Evolutionary conservation across 2,329 filamentous ascomycete genomes (phyloP).

Genomic region (Talaromyces rugulosus): DNA sequence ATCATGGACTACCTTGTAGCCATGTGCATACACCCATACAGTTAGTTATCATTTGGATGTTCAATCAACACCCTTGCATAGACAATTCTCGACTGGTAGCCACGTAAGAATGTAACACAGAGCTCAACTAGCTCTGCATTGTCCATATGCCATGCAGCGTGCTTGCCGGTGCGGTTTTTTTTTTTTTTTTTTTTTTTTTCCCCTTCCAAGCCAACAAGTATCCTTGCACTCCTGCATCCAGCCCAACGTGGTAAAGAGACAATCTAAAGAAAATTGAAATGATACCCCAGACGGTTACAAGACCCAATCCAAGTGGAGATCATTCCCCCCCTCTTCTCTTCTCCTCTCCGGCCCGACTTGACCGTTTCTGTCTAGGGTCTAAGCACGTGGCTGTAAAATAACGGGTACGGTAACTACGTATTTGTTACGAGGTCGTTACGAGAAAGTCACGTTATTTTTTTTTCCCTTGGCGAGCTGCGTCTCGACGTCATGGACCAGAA

Average conservation of each 20-base stretch:
- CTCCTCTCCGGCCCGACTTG: background rate
- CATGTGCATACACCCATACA: background rate
- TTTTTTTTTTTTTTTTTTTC: no score
- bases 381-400: background rate
- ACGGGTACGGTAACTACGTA: background rate
- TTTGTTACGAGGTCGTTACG: background rate
- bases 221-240: background rate
- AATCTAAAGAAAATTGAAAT: background rate
- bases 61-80: background rate
- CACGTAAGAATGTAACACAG: background rate
- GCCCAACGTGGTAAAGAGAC: background rate
- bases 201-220: background rate
- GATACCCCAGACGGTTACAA: background rate
- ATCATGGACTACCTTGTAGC: background rate
- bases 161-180: no score
- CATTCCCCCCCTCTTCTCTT: background rate
- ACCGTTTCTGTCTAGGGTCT: background rate
- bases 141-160: no score
- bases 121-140: background rate
- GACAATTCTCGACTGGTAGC: background rate
- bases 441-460: background rate
- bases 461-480: background rate
- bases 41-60: background rate
- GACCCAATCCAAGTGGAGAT: background rate
- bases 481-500: slow-evolving; percentile 8